Evolutionary conservation across 768 basidiomycete genomes (phyloP), one percentile per base, ranked within the genome.

Genomic region (Lactifluus volemus): DNA sequence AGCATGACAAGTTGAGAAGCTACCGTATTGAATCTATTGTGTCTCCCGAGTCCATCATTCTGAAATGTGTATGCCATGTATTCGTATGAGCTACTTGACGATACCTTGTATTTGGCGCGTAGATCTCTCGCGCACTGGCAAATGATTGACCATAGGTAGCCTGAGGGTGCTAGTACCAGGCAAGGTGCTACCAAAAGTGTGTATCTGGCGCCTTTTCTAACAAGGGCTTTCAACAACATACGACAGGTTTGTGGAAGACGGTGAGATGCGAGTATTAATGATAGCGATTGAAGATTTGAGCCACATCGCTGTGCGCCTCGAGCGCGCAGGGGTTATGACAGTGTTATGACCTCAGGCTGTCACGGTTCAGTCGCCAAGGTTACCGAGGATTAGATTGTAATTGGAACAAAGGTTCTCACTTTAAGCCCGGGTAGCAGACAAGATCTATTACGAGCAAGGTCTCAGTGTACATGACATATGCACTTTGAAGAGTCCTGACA

Each of bases 101-200:
- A 25, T 25, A 1, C 25, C 25, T 25, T 25, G 25, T 25, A 25
- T 25, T 25, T 25, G 25, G 25, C 25, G 54, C 54, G 47, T 61
- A 3, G 49, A 49, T 25, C 25, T 25, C 25, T 25, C 25, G 25
- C 25, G 25, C 25, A 25, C 25, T 25, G 2, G 25, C 25, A 25
- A 25, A 25, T 25, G 25, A 25, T 25, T 25, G 25, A 25, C 25
- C 2, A 25, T 25, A 25, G 25, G 25, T 25, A 25, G 25, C 25
- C 25, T 25, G 25, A 25, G 25, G 25, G 25, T 25, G 2, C 25
- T 25, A 25, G 36, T 61, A 61, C 8, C 49, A 50, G 4, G 60
- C 42, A 5, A 56, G 42, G 8, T 61, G 54, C 42, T 29, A 12
- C 60, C 54, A 61, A 32, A 61, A 61, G 42, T 54, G 49, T 25